Evolutionary conservation across 2,329 filamentous ascomycete species (phyloP).

Genomic region (Aspergillus sergii): DNA sequence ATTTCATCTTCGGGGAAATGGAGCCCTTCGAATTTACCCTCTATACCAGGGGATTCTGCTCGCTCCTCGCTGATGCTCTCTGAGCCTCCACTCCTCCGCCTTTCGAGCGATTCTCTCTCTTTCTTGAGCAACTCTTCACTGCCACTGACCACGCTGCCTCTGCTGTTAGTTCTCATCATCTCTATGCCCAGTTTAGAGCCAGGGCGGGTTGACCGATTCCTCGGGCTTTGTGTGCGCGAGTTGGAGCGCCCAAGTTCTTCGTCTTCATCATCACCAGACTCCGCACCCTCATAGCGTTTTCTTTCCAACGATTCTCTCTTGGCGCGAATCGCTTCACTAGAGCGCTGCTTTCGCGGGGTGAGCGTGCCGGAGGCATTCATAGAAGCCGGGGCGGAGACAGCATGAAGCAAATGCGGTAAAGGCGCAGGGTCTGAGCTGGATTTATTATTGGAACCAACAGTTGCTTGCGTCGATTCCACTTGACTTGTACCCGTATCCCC

Average conservation of each 20-base stretch:
- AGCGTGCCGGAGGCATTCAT: slow-evolving; percentile 55
- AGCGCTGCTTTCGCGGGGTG: slow-evolving; percentile 64
- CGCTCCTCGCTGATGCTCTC: slow-evolving; percentile 25
- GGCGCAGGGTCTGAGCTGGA: slow-evolving; percentile 32
- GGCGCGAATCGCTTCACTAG: slow-evolving; percentile 71
- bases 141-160: slow-evolving; percentile 70
- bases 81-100: slow-evolving; percentile 25
- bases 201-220: slow-evolving; percentile 60
- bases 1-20: slow-evolving; percentile 39
- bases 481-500: slow-evolving; percentile 50
- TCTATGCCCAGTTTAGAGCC: slow-evolving; percentile 91
- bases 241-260: slow-evolving; percentile 74
- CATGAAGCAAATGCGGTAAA: slow-evolving; percentile 59
- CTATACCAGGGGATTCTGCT: slow-evolving; percentile 29
- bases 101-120: slow-evolving; percentile 38
- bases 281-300: slow-evolving; percentile 70
- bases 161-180: slow-evolving; percentile 97
- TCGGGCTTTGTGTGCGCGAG: slow-evolving; percentile 53
- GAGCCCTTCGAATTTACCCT: slow-evolving; percentile 36
- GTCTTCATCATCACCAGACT: slow-evolving; percentile 93
- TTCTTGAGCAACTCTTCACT: slow-evolving; percentile 43
- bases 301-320: slow-evolving; percentile 77
- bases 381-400: slow-evolving; percentile 66
- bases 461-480: slow-evolving; percentile 17
- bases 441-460: slow-evolving; percentile 24